These are phyloP conservation scores for Geotrichum europaeum DNA, from an alignment of 1,139 yeast species.

Conservation along the genomic window DNA sequence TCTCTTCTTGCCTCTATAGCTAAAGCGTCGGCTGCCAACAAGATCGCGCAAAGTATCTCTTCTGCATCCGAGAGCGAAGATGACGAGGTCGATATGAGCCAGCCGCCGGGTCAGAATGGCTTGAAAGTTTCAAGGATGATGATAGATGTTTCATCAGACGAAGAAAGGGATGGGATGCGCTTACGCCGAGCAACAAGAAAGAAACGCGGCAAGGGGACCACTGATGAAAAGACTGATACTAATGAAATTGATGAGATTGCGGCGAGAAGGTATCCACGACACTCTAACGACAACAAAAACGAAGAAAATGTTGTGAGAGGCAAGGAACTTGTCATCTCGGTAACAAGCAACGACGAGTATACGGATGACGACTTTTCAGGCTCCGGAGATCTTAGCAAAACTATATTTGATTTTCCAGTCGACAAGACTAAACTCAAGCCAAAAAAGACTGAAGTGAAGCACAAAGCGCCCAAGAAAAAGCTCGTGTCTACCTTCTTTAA, in stretches of 20 bases:
- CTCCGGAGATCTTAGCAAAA: background rate
- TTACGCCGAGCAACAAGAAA: background rate
- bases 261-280: background rate
- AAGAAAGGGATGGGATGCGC: background rate
- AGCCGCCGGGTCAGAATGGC: background rate
- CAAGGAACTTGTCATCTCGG: background rate
- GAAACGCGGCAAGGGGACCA: background rate
- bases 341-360: background rate
- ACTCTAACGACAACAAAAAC: background rate
- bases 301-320: background rate
- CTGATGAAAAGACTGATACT: background rate
- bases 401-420: background rate
- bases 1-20: background rate
- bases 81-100: background rate
- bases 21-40: background rate
- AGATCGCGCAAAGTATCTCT: background rate
- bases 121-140: background rate
- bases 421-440: background rate
- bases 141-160: background rate
- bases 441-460: background rate
- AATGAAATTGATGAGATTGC: background rate
- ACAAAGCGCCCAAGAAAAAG: background rate
- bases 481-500: background rate
- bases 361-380: background rate
- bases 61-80: background rate